Evolutionary conservation across 306 rosid species (phyloP), one percentile per base, ranked within the genome.

Genomic region (Echinosophora koreensis): DNA sequence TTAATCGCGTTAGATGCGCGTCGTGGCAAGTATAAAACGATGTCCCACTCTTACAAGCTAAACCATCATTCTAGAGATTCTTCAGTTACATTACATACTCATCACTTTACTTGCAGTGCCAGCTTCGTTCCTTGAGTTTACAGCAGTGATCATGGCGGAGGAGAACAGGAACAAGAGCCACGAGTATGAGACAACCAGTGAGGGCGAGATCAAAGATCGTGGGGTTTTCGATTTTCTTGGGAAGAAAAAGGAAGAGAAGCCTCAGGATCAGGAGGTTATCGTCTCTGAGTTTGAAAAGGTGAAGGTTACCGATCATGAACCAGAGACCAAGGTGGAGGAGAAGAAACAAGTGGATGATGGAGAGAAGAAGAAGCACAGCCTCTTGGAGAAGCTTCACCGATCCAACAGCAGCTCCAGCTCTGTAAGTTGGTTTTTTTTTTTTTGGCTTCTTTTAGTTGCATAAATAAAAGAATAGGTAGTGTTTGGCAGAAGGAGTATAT

Each of bases 151-250:
- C 50, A 94, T 94, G 98, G 96, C 98, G 5, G 97, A 91, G 22
- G 90, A 85, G 66, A 73, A 67, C 67, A 85, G 79, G 73, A 86
- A 66, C 83, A 91, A 13, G 52, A 47, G 52, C 16, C 14, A 47
- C 6, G 52, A 89, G 77, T 59, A 68, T 18, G 88, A 80, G 65
- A 68, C 76, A 62, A 65, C 72, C 66, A 78, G 73, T 0, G 81
- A 66, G 0, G 87, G 67, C 0, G 96, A 92, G 89, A 68, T 64
- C 61, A 57, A 83, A 66, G 97, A 92, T 73, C 94, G 97, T 0
- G 98, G 98, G 58, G 3, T 87, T 17, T 90, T 92, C 41, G 92
- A 90, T 87, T 86, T 92, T 51, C 56, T 86, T 5, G 81, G 90
- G 10, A 90, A 90, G 87, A 90, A 88, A 52, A 83, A 86, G 60